Conservation (phyloP, 2,329 filamentous ascomycete genomes). For the Trichoderma pleuroti region DNA sequence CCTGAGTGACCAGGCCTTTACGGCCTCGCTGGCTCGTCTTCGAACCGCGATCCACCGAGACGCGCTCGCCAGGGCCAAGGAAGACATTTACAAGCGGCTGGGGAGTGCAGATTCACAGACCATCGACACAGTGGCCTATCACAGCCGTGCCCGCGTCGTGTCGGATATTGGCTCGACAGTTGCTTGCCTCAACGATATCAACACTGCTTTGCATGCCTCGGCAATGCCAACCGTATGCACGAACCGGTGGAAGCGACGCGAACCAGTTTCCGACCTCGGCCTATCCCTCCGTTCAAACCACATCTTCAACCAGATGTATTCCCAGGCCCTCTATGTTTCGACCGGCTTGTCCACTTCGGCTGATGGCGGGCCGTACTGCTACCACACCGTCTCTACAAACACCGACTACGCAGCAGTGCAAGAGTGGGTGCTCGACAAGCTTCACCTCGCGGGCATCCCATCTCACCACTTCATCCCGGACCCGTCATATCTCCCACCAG, state of each 20-base stretch:
- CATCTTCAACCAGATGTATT: background rate
- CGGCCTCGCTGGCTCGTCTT: background rate
- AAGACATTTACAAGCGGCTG: background rate
- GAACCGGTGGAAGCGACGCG: background rate
- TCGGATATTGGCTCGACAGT: background rate
- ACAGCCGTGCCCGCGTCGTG: background rate
- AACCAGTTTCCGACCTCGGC: background rate
- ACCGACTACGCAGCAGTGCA: background rate
- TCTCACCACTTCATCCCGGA: background rate
- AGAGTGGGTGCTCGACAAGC: background rate
- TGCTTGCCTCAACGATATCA: background rate
- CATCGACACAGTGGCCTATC: background rate
- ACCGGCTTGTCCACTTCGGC: background rate
- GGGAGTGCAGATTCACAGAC: background rate
- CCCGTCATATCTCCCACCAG: background rate
- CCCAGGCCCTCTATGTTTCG: background rate
- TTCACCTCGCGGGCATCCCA: background rate
- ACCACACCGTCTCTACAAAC: background rate
- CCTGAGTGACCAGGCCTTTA: background rate
- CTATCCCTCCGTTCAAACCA: background rate
- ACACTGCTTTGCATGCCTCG: background rate
- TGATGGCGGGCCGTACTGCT: background rate
- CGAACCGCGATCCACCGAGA: background rate
- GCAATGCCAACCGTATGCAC: background rate
- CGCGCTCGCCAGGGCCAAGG: background rate